A percentile compares a stretch with the other conserved stretches of the same genome.
Evolutionary conservation across 768 basidiomycete genomes (phyloP).

Genomic region (Lactarius quietus): DNA sequence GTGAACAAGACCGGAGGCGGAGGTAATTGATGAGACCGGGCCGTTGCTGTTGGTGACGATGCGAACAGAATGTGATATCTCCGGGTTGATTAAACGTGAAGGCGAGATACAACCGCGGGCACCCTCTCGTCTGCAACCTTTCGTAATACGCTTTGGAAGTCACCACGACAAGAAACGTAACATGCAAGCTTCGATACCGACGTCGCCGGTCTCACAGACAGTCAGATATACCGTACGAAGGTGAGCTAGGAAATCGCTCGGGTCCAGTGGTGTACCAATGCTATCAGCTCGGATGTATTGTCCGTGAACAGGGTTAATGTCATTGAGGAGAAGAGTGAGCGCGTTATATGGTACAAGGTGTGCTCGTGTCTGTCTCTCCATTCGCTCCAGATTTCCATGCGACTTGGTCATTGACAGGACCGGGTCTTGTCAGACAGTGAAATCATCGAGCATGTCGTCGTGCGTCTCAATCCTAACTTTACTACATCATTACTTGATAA

Average conservation of each 20-base stretch:
- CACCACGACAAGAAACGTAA: not conserved
- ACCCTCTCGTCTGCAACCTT: not conserved
- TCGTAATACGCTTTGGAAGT: not conserved
- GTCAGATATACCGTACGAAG: conserved; percentile 17
- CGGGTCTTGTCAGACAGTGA: conserved; percentile 68
- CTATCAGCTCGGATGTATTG: conserved; percentile 67
- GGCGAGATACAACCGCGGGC: not conserved
- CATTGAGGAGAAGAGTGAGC: conserved; percentile 50
- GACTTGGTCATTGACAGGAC: conserved; percentile 46
- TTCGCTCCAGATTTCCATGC: conserved; percentile 20
- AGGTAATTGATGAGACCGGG: not conserved
- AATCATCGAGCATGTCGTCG: conserved; percentile 71
- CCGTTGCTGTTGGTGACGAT: not conserved
- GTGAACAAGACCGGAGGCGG: not conserved
- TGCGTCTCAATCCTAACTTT: conserved; percentile 36
- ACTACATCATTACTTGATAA: not conserved
- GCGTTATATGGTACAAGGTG: conserved; percentile 74
- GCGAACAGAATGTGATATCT: not conserved
- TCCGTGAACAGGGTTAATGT: conserved; percentile 66
- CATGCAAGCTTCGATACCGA: not conserved
- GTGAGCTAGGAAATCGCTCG: conserved; percentile 1
- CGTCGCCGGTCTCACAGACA: not conserved
- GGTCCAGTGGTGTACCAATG: not conserved
- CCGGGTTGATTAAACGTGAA: not conserved
- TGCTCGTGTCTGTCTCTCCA: conserved; percentile 37